A percentile compares a stretch with the other conserved stretches of the same genome.
These are phyloP conservation scores for Wickerhamiella pararugosa DNA, from an alignment of 1,139 yeast species.

Conservation along the genomic window DNA sequence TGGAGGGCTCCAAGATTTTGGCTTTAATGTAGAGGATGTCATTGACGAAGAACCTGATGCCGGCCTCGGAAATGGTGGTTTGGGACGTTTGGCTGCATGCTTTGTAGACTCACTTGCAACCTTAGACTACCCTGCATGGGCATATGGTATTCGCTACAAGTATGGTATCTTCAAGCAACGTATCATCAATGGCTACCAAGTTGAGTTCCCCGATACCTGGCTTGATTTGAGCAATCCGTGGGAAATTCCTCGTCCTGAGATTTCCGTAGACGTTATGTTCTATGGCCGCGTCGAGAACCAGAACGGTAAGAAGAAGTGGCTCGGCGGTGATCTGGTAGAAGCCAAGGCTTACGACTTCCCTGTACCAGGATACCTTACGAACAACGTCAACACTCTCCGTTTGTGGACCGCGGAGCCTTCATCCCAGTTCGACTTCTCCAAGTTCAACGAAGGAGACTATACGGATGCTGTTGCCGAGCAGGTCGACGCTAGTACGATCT, in stretches of 20 bases:
- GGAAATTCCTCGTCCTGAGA: conserved; percentile 80
- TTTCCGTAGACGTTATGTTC: conserved; percentile 84
- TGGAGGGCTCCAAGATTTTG: conserved; percentile 54
- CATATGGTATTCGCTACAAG: conserved; percentile 84
- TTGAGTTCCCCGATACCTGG: conserved; percentile 93
- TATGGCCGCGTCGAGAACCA: conserved; percentile 67
- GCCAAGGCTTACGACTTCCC: conserved; percentile 94
- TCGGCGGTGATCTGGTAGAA: conserved; percentile 74
- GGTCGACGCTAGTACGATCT: conserved; percentile 80
- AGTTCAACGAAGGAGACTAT: conserved; percentile 87
- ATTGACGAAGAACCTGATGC: conserved; percentile 85
- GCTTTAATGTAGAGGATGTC: conserved; percentile 78
- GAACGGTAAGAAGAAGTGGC: conserved; percentile 52
- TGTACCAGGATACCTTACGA: conserved; percentile 76
- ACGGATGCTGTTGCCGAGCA: conserved; percentile 70
- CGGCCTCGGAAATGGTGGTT: conserved; percentile 89
- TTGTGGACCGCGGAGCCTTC: conserved; percentile 88
- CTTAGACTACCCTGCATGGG: conserved; percentile 89
- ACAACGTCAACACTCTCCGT: conserved; percentile 76
- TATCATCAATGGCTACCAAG: conserved; percentile 85
- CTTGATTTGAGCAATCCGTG: conserved; percentile 76
- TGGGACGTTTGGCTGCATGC: conserved; percentile 91
- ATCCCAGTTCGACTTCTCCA: conserved; percentile 78
- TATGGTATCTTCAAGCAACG: conserved; percentile 89
- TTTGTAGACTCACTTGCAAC: conserved; percentile 81